phyloP scores from a whole-genome alignment of 192 early-diverging fungal genomes.

The Bifiguratus adelaidae region DNA sequence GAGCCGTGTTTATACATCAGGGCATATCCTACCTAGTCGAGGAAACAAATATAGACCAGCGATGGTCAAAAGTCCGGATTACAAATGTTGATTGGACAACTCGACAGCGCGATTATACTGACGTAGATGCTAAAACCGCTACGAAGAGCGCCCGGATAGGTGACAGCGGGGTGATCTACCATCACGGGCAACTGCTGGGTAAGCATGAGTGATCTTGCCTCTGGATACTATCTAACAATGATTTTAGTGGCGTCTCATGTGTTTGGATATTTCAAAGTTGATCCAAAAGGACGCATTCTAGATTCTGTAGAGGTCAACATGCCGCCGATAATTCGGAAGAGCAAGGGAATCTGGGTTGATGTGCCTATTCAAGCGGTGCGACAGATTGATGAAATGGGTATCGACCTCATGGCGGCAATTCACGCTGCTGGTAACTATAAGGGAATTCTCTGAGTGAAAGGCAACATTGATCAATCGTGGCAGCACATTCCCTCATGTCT shows the following conservation, averaged over 20 bases:
- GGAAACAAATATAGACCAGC: conserved; percentile 31
- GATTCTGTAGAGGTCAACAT: conserved; percentile 40
- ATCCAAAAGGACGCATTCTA: conserved; percentile 24
- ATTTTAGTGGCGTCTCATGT: conserved; percentile 33
- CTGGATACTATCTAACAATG: not conserved
- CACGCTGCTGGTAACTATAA: conserved; percentile 28
- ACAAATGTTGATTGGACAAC: conserved; percentile 41
- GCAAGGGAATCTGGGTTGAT: conserved; percentile 36
- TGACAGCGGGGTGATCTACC: not conserved
- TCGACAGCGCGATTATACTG: conserved; percentile 33
- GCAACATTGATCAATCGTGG: not conserved
- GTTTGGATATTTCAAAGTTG: conserved; percentile 45
- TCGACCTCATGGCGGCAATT: conserved; percentile 31
- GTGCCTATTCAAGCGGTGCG: conserved; percentile 8
- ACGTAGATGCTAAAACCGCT: conserved; percentile 29
- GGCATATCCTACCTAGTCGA: conserved; percentile 40
- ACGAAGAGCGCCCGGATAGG: not conserved
- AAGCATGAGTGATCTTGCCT: not conserved
- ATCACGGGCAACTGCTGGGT: conserved; percentile 15
- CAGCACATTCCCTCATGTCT: conserved; percentile 31
- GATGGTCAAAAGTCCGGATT: conserved; percentile 28
- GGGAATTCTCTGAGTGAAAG: not conserved
- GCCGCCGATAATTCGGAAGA: conserved; percentile 23
- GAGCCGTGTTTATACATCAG: conserved; percentile 49
- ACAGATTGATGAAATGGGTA: conserved; percentile 7